phyloP scores from a whole-genome alignment of 345 rosid species.

The Barbarea vulgaris region DNA sequence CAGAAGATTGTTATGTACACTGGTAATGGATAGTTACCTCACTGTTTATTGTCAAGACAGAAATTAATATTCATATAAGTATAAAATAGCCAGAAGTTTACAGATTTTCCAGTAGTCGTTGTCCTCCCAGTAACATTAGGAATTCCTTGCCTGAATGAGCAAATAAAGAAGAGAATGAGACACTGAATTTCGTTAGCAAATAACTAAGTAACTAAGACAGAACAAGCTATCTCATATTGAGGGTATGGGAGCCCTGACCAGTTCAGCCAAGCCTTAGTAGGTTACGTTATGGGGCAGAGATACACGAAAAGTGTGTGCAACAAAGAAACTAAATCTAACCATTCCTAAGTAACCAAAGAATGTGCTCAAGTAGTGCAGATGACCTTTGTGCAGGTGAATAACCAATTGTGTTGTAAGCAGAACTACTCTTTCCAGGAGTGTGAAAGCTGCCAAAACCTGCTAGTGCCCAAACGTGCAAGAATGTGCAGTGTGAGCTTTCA shows the following conservation, averaged over 20 bases:
- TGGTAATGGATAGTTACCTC: constrained; percentile 1
- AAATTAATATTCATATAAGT: not conserved
- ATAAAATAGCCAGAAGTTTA: constrained; percentile 38
- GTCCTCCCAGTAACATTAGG: constrained; percentile 50
- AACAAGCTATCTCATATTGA: constrained; percentile 36
- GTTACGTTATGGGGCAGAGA: not conserved
- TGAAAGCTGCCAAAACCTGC: constrained; percentile 96
- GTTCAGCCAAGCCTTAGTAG: constrained; percentile 41
- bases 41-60: not conserved
- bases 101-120: constrained; percentile 48
- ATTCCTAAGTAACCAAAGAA: constrained; percentile 42
- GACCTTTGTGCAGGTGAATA: constrained; percentile 97
- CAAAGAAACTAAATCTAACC: constrained; percentile 41
- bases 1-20: constrained; percentile 6
- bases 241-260: constrained; percentile 44
- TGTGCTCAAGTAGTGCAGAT: constrained; percentile 86
- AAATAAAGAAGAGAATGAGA: constrained; percentile 28
- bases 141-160: constrained; percentile 53
- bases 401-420: constrained; percentile 87
- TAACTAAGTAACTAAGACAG: constrained; percentile 27
- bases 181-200: not conserved
- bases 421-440: constrained; percentile 86
- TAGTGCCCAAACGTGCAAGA: constrained; percentile 95
- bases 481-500: constrained; percentile 88
- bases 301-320: constrained; percentile 43